Base-by-base conservation (phyloP, 2,329 filamentous ascomycete genomes). In the Colletotrichum abscissum region DNA sequence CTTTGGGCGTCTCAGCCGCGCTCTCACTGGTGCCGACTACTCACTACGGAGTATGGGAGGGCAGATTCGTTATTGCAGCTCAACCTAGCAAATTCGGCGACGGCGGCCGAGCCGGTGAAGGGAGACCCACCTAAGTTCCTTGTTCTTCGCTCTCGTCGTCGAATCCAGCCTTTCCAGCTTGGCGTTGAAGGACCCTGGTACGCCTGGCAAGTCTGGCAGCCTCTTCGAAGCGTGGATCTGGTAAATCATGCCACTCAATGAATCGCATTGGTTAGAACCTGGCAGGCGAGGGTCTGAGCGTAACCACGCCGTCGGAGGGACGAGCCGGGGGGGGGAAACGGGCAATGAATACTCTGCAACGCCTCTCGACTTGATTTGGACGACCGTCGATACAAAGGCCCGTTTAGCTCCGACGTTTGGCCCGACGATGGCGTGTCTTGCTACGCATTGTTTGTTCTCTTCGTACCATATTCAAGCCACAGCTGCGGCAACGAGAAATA, bases 191-290 rank as follows among this genome's bases (percentile, higher is more conserved):
- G n/a, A 59, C 24, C 67, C 67, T n/a, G 19, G 42, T 14, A 42
- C 38, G 38, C 42, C 16, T 49, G 42, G 42, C 42, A 49, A 49
- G 42, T 16, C 35, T 58, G 35, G 19, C 35, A n/a, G 57, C 22
- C 42, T 33, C 54, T 42, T 42, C 24, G 54, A 55, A n/a, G 57
- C 62, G 19, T 24, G 38, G 67, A 46, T 26, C 30, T 46, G 22
- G 68, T 56, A 12, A 60, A 60, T 67, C 30, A 71, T 60, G 68
- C 63, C 68, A 56, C 59, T n/a, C 26, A 60, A 24, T 55, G 56
- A 62, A 42, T 66, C 49, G 55, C 22, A 24, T 42, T 35, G 49
- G 52, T 24, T 30, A 19, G n/a, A 38, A 19, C 46, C 49, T 57
- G 35, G 49, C 22, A n/a, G 11, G 7, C n/a, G 28, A 56, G 26